Evolutionary conservation across 441 rosid species (phyloP), one percentile per base, ranked within the genome.

Genomic region (Erodium texanum): DNA sequence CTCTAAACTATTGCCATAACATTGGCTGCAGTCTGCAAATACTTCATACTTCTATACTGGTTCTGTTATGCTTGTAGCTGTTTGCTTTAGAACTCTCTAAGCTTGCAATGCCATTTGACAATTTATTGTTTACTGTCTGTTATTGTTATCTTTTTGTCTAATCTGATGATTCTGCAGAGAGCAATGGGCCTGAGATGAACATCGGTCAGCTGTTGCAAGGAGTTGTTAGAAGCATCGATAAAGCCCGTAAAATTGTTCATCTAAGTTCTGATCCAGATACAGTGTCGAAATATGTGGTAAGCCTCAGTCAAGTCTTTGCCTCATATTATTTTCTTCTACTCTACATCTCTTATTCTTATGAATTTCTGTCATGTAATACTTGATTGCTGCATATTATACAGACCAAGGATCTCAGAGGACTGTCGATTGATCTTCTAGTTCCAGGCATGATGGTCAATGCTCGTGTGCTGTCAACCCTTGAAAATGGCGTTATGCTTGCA

Each of bases 361-460:
- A 24, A n/a, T 65, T 27, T 61, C 41, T 52, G 14, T 36, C 48
- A 59, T 3, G 36, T 3, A 5, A 71, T 63, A 34, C 71, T 54
- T 64, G 67, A 22, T 12, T 76, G 41, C 75, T 78, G 48, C 45
- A 2, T 68, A 69, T 48, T 78, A 29, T 76, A 59, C 85, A 94
- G 99, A 83, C 91, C 79, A 92, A 87, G 83, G 98, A 87, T 78
- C 80, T 88, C 71, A 89, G 78, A 79, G 96, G 99, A 67, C 82
- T 92, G 73, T 92, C 97, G 66, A 85, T 94, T 74, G 99, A 94
- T 82, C 93, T 88, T 82, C 97, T 94, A 64, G 72, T 81, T 73
- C 99, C 99, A 66, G 99, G 99, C 79, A 88, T 88, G 98, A 80
- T 94, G 96, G 89, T 94, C 74, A 90, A 82, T 78, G 88, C 96